Evolutionary conservation across 2,329 filamentous ascomycete genomes (phyloP).

Genomic region (Fusarium sp.): DNA sequence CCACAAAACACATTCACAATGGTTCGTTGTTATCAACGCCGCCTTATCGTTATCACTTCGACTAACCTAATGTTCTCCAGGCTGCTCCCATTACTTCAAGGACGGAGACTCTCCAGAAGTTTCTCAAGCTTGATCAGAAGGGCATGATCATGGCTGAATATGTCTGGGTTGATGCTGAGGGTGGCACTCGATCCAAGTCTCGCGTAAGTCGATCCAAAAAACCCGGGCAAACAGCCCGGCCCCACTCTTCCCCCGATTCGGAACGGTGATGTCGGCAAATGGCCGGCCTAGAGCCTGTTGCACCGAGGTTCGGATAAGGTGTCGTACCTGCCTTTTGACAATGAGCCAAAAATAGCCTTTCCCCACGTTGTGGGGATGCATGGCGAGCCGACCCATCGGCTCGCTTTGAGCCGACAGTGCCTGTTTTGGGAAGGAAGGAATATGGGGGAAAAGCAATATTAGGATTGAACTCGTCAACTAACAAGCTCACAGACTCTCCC

Average conservation of each 20-base stretch:
- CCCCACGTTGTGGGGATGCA: slow-evolving; percentile 10
- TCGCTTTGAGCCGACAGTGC: too few species aligned
- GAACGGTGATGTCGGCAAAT: slow-evolving; percentile 10
- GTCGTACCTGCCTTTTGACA: slow-evolving; percentile 24
- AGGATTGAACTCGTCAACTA: background rate
- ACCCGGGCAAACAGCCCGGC: slow-evolving; percentile 7
- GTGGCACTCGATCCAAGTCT: slow-evolving; percentile 92
- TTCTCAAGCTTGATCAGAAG: slow-evolving; percentile 90
- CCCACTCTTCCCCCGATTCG: slow-evolving; percentile 14
- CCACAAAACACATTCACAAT: slow-evolving; percentile 37
- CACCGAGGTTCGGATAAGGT: slow-evolving; percentile 24
- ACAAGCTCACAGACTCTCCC: slow-evolving; percentile 60
- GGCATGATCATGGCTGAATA: slow-evolving; percentile 94
- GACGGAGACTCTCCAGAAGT: slow-evolving; percentile 78
- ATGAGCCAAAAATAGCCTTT: slow-evolving; percentile 20
- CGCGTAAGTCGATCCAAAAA: slow-evolving; percentile 75
- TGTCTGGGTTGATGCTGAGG: slow-evolving; percentile 91
- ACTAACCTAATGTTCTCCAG: slow-evolving; percentile 38
- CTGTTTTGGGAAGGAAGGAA: slow-evolving; percentile 1
- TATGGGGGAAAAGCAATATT: background rate
- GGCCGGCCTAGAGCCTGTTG: slow-evolving; percentile 13
- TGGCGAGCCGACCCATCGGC: slow-evolving; percentile 16
- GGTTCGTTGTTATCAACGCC: slow-evolving; percentile 34
- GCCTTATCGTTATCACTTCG: slow-evolving; percentile 16
- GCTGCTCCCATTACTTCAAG: slow-evolving; percentile 40